Conservation (phyloP, 129 eudicot genomes). For the Ambrosia trifida region DNA sequence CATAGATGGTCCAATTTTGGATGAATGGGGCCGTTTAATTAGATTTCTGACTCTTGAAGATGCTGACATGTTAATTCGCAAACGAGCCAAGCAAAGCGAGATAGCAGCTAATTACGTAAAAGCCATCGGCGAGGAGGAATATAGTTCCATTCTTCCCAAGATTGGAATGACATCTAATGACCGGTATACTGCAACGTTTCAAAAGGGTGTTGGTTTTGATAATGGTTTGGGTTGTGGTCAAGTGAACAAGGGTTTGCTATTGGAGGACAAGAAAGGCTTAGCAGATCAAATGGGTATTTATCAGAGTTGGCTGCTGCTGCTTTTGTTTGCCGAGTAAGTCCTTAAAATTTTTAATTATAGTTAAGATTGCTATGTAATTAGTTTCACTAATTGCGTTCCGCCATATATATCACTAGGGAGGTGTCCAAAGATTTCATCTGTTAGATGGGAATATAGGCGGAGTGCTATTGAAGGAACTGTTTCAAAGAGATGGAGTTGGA, state of each 20-base stretch:
- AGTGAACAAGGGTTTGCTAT: slow-evolving; percentile 93
- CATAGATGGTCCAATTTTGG: slow-evolving; percentile 88
- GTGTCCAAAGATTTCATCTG: too few relatives aligned
- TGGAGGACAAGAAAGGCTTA: slow-evolving; percentile 85
- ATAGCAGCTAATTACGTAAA: slow-evolving; percentile 88
- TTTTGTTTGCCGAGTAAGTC: slow-evolving; percentile 91
- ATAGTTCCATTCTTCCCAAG: slow-evolving; percentile 28
- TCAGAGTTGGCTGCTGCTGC: slow-evolving; percentile 99
- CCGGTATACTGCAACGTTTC: slow-evolving; percentile 54
- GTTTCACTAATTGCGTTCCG: neutral
- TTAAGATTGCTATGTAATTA: neutral
- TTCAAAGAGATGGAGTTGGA: too few relatives aligned
- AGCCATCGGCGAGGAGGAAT: slow-evolving; percentile 74
- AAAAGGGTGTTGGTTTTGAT: slow-evolving; percentile 94
- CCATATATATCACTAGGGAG: too few relatives aligned
- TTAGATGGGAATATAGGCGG: too few relatives aligned
- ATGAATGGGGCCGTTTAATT: slow-evolving; percentile 81
- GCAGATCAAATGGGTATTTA: slow-evolving; percentile 77
- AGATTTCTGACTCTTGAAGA: slow-evolving; percentile 84
- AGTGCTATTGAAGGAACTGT: too few relatives aligned
- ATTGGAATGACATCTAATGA: slow-evolving; percentile 48
- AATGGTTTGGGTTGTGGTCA: slow-evolving; percentile 83
- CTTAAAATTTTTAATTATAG: neutral
- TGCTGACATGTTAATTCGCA: slow-evolving; percentile 79
- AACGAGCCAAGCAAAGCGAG: slow-evolving; percentile 88